Conservation (phyloP, 495 filamentous ascomycete species). For the Talaromyces ruber region DNA sequence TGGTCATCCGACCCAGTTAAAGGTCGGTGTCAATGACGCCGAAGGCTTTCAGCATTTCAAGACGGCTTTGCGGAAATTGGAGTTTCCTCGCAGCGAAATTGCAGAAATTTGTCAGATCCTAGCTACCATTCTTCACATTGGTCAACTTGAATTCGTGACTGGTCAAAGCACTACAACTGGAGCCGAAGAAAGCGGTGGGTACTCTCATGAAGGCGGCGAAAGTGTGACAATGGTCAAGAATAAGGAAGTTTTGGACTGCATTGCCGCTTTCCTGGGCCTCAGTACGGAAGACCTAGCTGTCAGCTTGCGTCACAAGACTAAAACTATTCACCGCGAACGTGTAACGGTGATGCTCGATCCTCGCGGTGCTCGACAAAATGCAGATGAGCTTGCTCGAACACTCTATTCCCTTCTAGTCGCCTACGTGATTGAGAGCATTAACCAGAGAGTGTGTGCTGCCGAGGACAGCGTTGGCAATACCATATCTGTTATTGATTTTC, state of each 20-base stretch:
- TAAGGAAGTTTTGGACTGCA: slow-evolving; percentile 75
- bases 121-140: slow-evolving; percentile 86
- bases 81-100: slow-evolving; percentile 88
- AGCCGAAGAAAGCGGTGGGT: slow-evolving; percentile 89
- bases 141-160: slow-evolving; percentile 84
- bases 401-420: slow-evolving; percentile 94
- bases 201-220: slow-evolving; percentile 89
- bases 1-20: slow-evolving; percentile 91
- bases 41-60: slow-evolving; percentile 98
- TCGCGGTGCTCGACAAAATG: slow-evolving; percentile 77
- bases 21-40: slow-evolving; percentile 90
- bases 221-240: slow-evolving; percentile 81
- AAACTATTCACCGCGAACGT: slow-evolving; percentile 86
- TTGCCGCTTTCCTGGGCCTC: slow-evolving; percentile 89
- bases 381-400: slow-evolving; percentile 86
- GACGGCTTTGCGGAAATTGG: slow-evolving; percentile 84
- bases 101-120: slow-evolving; percentile 93
- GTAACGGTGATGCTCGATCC: slow-evolving; percentile 97
- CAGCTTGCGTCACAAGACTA: slow-evolving; percentile 88
- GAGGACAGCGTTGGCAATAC: slow-evolving; percentile 90
- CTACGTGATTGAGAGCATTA: slow-evolving; percentile 85
- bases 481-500: slow-evolving; percentile 91
- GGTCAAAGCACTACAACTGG: slow-evolving; percentile 66
- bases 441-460: slow-evolving; percentile 77
- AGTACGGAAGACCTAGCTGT: slow-evolving; percentile 70